Percentiles rank a stretch among this genome's conserved stretches.
phyloP scores from a whole-genome alignment of 768 basidiomycete species.

The Phylloporus scabripes region DNA sequence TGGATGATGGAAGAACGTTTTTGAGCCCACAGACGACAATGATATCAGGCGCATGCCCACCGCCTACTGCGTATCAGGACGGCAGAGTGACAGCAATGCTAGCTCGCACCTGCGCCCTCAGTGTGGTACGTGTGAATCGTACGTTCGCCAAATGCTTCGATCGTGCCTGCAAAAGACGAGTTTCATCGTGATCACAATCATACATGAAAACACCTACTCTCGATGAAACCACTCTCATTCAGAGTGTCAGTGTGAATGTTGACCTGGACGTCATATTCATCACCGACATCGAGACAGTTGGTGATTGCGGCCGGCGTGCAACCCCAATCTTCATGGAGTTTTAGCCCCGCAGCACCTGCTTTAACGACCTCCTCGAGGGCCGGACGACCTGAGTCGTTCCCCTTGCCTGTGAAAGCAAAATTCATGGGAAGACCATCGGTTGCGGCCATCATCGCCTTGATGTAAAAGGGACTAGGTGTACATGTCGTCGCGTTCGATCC shows the following conservation, averaged over 20 bases:
- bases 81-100: not conserved
- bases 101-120: slow-evolving; percentile 75
- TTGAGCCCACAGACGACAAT: slow-evolving; percentile 89
- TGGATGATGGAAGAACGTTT: slow-evolving; percentile 93
- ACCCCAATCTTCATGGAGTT: slow-evolving; percentile 98
- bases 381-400: slow-evolving; percentile 76
- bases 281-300: slow-evolving; percentile 73
- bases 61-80: slow-evolving; percentile 42
- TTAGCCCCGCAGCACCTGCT: slow-evolving; percentile 85
- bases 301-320: slow-evolving; percentile 78
- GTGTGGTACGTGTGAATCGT: slow-evolving; percentile 98
- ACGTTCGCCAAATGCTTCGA: slow-evolving; percentile 80
- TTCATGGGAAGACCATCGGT: slow-evolving; percentile 90
- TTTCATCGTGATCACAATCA: not conserved
- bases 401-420: slow-evolving; percentile 94
- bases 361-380: slow-evolving; percentile 76
- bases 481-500: slow-evolving; percentile 91
- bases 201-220: slow-evolving; percentile 48
- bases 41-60: slow-evolving; percentile 97
- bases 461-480: slow-evolving; percentile 85
- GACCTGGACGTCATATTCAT: slow-evolving; percentile 93
- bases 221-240: slow-evolving; percentile 96
- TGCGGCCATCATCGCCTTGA: slow-evolving; percentile 86
- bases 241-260: slow-evolving; percentile 95
- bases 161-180: slow-evolving; percentile 52